Base-by-base conservation (phyloP, 176 grass and related monocot genomes). In the Aegilops bicornis region DNA sequence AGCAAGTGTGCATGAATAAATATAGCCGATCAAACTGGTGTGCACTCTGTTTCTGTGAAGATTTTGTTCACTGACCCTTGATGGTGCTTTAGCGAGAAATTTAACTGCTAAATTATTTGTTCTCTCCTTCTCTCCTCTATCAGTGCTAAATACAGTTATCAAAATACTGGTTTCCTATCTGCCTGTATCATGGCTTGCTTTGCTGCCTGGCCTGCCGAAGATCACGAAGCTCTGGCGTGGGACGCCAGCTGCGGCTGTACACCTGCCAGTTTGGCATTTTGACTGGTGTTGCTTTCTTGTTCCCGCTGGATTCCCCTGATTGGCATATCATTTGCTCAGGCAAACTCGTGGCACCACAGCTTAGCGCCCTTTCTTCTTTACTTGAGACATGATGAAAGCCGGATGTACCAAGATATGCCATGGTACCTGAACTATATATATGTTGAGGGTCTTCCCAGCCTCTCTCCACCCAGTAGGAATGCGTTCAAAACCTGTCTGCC, bases 1-100 rank as follows among this genome's bases (percentile, higher is more conserved):
- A 86, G 54, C 36, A 13, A 54, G 14, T 73, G 6, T 88, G n/a
- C 15, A 30, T 29, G 56, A 65, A 85, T 84, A 89, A 73, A 13
- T 64, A 42, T 45, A 71, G 40, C 43, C 10, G 31, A 56, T 3
- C 60, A 76, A 74, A 27, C 20, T 40, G 19, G 19, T 31, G 3
- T 16, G 9, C 68, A 68, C 7, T 30, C 43, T 63, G 6, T 78
- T 86, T 25, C 22, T 64, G 29, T 72, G 42, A 43, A 43, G 10
- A 43, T 43, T 43, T 43, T 12, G 42, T 45, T 45, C 11, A 4
- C 10, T 4, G 42, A 13, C 64, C 67, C 3, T 50, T 58, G n/a
- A 58, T 78, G 20, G 14, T 87, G 9, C 5, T 77, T 40, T 35
- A 60, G 5, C 35, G 62, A 30, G 20, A 37, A 43, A 79, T 64